Evolutionary conservation across 495 filamentous ascomycete species (phyloP).

Genomic region (Penicillium lividum): DNA sequence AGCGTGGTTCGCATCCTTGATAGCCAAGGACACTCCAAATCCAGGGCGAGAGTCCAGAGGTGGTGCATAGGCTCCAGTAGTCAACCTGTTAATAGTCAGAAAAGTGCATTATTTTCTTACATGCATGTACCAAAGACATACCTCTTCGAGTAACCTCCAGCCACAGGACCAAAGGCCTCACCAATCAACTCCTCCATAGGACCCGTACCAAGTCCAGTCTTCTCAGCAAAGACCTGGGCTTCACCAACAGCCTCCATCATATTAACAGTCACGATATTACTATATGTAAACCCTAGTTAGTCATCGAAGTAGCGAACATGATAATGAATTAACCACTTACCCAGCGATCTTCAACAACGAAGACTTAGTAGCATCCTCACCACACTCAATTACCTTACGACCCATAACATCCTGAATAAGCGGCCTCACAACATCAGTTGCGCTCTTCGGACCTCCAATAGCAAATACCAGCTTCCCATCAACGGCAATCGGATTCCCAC

Average conservation of each 20-base stretch:
- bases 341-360: conserved; percentile 51
- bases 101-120: neutral
- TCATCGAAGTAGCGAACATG: neutral
- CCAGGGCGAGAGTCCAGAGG: conserved; percentile 42
- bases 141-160: conserved; percentile 51
- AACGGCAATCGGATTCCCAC: conserved; percentile 45
- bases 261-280: conserved; percentile 49
- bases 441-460: conserved; percentile 40
- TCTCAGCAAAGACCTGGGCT: conserved; percentile 57
- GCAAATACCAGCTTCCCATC: conserved; percentile 51
- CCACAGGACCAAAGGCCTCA: conserved; percentile 53
- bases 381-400: conserved; percentile 48
- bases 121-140: conserved; percentile 11
- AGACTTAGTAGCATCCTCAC: conserved; percentile 47
- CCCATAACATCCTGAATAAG: conserved; percentile 50
- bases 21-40: conserved; percentile 47
- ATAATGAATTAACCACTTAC: conserved; percentile 16
- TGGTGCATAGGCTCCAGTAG: conserved; percentile 48
- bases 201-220: conserved; percentile 51
- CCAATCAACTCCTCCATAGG: conserved; percentile 53
- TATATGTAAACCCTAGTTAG: conserved; percentile 14
- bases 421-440: conserved; percentile 40
- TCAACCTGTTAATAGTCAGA: conserved; percentile 31
- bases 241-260: conserved; percentile 55
- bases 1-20: conserved; percentile 49